These are phyloP conservation scores for Trifolium repens DNA, from an alignment of 306 rosid genomes.

Conservation along the genomic window DNA sequence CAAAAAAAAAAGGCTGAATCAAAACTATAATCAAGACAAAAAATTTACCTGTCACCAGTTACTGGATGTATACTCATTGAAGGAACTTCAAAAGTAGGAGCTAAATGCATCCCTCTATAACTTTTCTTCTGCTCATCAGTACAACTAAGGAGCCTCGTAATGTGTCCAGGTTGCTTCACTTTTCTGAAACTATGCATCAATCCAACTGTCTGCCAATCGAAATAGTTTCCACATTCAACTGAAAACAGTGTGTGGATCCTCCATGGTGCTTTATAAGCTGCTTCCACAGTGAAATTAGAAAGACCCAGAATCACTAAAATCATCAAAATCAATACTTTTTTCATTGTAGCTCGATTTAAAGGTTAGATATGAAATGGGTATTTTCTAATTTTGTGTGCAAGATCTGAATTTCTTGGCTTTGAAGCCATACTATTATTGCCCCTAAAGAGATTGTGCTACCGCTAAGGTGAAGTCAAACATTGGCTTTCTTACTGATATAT, in stretches of 20 bases:
- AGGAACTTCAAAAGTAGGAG: slow-evolving; percentile 92
- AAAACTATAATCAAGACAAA: background rate
- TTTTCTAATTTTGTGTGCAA: slow-evolving; percentile 33
- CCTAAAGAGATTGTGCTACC: background rate
- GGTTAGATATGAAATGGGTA: slow-evolving; percentile 50
- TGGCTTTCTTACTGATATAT: no score
- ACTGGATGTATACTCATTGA: slow-evolving; percentile 85
- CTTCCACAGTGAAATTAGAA: slow-evolving; percentile 37
- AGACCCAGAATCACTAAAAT: slow-evolving; percentile 34
- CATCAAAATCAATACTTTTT: slow-evolving; percentile 37
- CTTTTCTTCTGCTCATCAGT: slow-evolving; percentile 56
- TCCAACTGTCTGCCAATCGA: slow-evolving; percentile 48
- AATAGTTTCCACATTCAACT: slow-evolving; percentile 44
- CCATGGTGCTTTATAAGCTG: slow-evolving; percentile 59
- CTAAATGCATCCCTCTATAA: slow-evolving; percentile 83
- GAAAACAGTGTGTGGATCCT: slow-evolving; percentile 43
- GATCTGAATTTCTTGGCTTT: slow-evolving; percentile 54
- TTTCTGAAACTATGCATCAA: slow-evolving; percentile 43
- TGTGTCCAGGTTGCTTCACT: slow-evolving; percentile 44
- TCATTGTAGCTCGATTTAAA: slow-evolving; percentile 51
- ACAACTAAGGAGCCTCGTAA: slow-evolving; percentile 46
- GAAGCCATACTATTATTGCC: background rate
- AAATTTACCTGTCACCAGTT: slow-evolving; percentile 82
- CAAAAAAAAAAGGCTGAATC: background rate
- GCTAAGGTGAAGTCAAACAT: slow-evolving; percentile 23